Base-by-base conservation (phyloP, 345 rosid species). In the Aquilaria malaccensis region DNA sequence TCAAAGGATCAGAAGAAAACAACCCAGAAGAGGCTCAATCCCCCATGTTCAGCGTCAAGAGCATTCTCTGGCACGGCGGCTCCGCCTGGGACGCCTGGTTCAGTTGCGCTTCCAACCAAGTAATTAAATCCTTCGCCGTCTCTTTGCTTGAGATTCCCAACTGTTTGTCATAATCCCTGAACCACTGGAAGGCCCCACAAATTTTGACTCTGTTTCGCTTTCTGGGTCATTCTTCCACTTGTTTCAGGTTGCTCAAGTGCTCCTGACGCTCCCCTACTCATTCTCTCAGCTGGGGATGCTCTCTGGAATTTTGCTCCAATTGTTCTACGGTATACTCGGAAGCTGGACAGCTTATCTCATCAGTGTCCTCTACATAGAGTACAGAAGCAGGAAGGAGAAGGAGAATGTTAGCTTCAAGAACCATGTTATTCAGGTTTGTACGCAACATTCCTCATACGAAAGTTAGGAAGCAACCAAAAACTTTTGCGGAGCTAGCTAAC, bases 1-100 rank as follows among this genome's bases (percentile, higher is more conserved):
- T 70, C 52, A 78, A 78, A 48, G 43, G 43, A 37, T 37, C 43
- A 37, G 74, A 58, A 51, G 77, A 77, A 37, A 71, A 59, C 13
- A 56, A 68, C 9, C 75, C 55, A 22, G 63, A 30, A 30, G 83
- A 72, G 29, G 78, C 76, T 55, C 51, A 80, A 2, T 67, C 65
- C 31, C 77, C 94, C 12, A 61, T 81, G 63, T 76, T 86, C 11
- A 68, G 71, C 52, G 66, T 94, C 65, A 94, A 85, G 72, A 86
- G 62, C 76, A 13, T 83, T 60, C 83, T 94, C 33, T 94, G 99
- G 99, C 99, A 94, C 45, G 99, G 99, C 41, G 99, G 99, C 63
- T 94, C 99, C 2, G 87, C 72, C 56, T 94, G 99, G 99, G 99
- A 94, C 69, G 99, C 99, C 50, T 94, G 99, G 99, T 94, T 94